Evolutionary conservation across 768 basidiomycete species (phyloP), one percentile per base, ranked within the genome.

Genomic region (Sporobolomyces roseus): DNA sequence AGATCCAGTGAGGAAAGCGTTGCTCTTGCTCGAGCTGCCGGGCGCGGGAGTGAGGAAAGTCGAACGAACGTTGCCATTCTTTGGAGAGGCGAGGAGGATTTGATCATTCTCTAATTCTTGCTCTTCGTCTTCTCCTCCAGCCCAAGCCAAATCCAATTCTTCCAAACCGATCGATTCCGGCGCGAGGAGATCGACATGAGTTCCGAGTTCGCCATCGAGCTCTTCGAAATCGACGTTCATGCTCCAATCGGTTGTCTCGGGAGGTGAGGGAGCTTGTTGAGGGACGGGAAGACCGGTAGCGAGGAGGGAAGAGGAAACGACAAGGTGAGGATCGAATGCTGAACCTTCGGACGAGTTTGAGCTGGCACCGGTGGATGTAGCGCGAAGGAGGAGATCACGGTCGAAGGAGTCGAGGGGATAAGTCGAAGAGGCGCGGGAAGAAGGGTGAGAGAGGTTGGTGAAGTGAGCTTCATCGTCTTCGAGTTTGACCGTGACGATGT

Each of bases 91-190:
- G 54, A 55, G 54, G 35, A 55, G 33, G 35, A 55, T 55, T 13
- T 21, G 43, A 10, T 46, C 43, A 29, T 33, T 25, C 38, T 65
- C 64, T 8, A 50, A 30, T 27, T 46, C 51, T 38, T 48, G 33
- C 29, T 62, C 66, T 1, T 64, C 68, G 16, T 55, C 62, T 2
- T 65, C 68, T 33, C 35, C 58, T 1, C 65, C 65, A 2, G 63
- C 71, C 71, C 71, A 72, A 1, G 71, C 71, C 27, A 72, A 56
- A 51, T 72, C 71, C 45, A 72, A 64, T 54, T 72, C 66, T 25
- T 68, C 66, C 14, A 72, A 56, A 1, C 67, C 71, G 32, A 72
- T 65, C 32, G 36, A 54, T 50, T 72, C 71, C 16, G 71, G 71
- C 25, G 49, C 71, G 36, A 68, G 64, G 0, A 72, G 54, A 64